Evolutionary conservation across 2,329 filamentous ascomycete species (phyloP).

Genomic region (Alternaria sp.): DNA sequence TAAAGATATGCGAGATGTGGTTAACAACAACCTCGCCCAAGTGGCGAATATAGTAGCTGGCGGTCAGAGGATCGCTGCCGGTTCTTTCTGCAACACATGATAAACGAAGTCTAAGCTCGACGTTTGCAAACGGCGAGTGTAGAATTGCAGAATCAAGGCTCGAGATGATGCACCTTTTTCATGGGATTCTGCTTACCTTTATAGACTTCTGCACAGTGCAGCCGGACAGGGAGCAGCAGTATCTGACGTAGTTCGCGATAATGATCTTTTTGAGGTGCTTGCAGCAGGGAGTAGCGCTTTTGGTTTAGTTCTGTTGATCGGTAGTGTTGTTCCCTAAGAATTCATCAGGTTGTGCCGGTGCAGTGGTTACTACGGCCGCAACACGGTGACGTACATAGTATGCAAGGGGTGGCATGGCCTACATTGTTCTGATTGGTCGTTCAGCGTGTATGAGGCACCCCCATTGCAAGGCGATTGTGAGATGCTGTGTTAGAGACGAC

Average conservation of each 20-base stretch:
- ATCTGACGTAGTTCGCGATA: neutral
- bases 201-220: neutral
- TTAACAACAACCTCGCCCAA: slow-evolving; percentile 15
- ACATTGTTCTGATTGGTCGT: slow-evolving; percentile 9
- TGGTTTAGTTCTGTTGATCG: neutral
- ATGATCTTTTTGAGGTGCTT: neutral
- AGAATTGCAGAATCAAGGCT: neutral
- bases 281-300: neutral
- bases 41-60: neutral
- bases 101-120: neutral
- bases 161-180: neutral
- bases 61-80: neutral
- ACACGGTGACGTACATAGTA: slow-evolving; percentile 17
- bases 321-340: neutral
- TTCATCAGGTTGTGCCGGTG: neutral
- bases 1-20: neutral
- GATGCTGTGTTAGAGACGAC: neutral
- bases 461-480: slow-evolving; percentile 7
- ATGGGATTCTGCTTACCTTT: neutral
- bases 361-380: slow-evolving; percentile 4
- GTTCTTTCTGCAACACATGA: slow-evolving; percentile 9
- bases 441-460: neutral
- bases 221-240: neutral
- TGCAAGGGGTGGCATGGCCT: slow-evolving; percentile 7
- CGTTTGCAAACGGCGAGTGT: neutral